Base-by-base conservation (phyloP, 1,284 basidiomycete species). In the Cronartium ribicola region DNA sequence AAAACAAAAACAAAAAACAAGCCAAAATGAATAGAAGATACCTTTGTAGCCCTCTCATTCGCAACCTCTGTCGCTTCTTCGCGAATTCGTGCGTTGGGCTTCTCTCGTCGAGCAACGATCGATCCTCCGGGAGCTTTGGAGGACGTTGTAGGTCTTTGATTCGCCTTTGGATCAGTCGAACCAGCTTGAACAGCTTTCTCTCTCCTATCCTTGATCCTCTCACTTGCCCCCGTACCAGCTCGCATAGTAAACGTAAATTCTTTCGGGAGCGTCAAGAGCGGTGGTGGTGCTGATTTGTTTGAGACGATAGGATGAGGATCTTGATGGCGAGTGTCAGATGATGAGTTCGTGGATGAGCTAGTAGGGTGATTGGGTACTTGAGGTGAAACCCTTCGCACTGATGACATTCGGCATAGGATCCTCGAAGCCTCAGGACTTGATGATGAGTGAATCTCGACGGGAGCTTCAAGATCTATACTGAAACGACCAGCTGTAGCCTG, bases 251-350 rank as follows among this genome's bases (percentile, higher is more conserved):
- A 70, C 44, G 57, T 61, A 62, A 70, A 70, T 61, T 60, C 43
- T 63, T 70, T 70, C 20, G 67, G 67, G 39, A 70, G 67, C 37
- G 67, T 70, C 51, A 70, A 44, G 41, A 63, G n/a, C 60, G 59
- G 67, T 39, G 60, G 59, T 46, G 60, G n/a, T 11, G 57, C 17
- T 55, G 48, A 22, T 22, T 55, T 55, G 48, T 17, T 55, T 7
- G 48, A 55, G 22, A 22, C 48, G 48, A 7, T 55, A 17, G 48
- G 48, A 6, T 55, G 6, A 55, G 2, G 29, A 29, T 29, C 29
- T 29, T 29, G 29, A 29, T 29, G 29, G 29, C 29, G 29, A 29
- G 29, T 29, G 29, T 29, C 29, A 29, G 29, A 29, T 29, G 29
- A 29, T 29, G 29, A 29, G 29, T 29, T 29, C 29, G 29, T 29